Conservation (phyloP, 805 yeast species). For the Hanseniaspora guilliermondii region DNA sequence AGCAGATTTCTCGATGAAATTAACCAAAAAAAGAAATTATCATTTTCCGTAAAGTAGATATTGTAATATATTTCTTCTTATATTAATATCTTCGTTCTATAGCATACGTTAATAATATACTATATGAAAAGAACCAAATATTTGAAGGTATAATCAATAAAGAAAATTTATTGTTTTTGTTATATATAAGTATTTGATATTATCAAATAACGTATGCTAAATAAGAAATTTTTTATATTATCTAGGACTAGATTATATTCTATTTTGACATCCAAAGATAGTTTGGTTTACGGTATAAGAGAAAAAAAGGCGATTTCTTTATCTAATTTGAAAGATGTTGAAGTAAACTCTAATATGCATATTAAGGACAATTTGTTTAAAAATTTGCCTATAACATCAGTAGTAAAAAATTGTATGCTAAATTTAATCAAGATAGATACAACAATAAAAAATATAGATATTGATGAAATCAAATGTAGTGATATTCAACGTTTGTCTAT, state of each 20-base stretch:
- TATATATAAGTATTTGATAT: too few relatives aligned
- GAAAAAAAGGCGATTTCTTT: background rate
- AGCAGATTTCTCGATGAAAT: too few relatives aligned
- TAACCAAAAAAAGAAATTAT: background rate
- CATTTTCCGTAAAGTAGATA: too few relatives aligned
- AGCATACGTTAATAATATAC: too few relatives aligned
- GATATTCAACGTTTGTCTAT: constrained; percentile 75
- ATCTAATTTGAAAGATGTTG: background rate
- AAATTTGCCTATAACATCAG: background rate
- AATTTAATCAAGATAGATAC: constrained; percentile 25
- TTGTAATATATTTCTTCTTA: too few relatives aligned
- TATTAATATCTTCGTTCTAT: too few relatives aligned
- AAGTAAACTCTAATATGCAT: background rate
- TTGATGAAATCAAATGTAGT: constrained; percentile 38
- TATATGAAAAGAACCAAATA: too few relatives aligned
- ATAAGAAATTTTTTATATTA: background rate
- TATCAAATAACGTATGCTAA: background rate
- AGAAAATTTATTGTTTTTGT: too few relatives aligned
- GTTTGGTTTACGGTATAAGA: background rate
- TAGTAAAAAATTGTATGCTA: background rate
- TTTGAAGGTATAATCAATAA: too few relatives aligned
- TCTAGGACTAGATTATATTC: background rate
- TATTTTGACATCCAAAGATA: background rate
- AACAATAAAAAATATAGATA: constrained; percentile 24
- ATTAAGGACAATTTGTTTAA: background rate